Conservation (phyloP, 257 asterid genomes). For the Rauvolfia tetraphylla region DNA sequence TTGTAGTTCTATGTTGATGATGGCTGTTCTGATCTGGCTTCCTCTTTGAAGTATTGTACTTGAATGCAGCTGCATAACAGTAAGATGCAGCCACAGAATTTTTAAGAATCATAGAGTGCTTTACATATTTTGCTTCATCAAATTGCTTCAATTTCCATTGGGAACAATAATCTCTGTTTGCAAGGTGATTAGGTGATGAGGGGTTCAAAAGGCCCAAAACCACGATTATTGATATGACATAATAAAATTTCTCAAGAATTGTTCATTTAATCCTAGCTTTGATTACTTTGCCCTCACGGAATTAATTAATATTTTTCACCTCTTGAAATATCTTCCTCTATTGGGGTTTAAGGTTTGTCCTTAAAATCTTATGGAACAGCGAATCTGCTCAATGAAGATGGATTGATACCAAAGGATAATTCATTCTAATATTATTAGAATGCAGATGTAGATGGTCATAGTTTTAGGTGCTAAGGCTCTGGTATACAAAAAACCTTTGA, state of each 20-base stretch:
- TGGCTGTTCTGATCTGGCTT: not conserved
- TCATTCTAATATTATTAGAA: not conserved
- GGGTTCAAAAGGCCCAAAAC: not conserved
- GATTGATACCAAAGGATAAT: not conserved
- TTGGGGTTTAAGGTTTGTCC: not conserved
- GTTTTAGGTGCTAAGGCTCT: not conserved
- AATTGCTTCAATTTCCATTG: not conserved
- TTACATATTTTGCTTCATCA: not conserved
- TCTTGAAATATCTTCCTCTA: not conserved
- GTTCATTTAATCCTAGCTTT: not conserved
- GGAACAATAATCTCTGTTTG: not conserved
- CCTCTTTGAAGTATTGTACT: not conserved
- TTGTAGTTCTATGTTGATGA: not conserved
- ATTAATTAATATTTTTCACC: not conserved
- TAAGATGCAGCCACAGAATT: not conserved
- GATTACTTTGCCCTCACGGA: not conserved
- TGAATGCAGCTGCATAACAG: not conserved
- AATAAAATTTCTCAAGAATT: not conserved
- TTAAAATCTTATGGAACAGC: not conserved
- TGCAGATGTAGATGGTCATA: not conserved
- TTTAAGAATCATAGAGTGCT: not conserved
- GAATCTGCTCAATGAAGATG: not conserved
- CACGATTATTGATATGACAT: not conserved
- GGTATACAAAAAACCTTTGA: not conserved
- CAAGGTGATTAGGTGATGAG: not conserved